phyloP scores from a whole-genome alignment of 768 basidiomycete genomes.

The Paxillus ammoniavirescens region DNA sequence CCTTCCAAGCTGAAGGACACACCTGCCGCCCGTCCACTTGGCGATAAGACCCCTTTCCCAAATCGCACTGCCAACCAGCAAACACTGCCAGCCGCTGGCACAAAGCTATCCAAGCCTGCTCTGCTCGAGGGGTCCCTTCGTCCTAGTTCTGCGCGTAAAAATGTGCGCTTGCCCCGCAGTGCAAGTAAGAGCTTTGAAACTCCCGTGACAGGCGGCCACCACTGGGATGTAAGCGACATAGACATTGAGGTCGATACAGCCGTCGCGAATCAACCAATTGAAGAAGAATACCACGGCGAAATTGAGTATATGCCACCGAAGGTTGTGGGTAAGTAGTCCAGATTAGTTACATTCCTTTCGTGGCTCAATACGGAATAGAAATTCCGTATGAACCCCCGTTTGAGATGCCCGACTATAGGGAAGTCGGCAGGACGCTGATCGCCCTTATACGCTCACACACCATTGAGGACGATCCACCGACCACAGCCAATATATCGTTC shows the following conservation, averaged over 20 bases:
- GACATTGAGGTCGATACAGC: conserved; percentile 33
- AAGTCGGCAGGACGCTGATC: conserved; percentile 38
- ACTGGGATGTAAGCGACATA: conserved; percentile 75
- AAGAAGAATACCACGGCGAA: conserved; percentile 41
- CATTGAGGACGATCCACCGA: conserved; percentile 32
- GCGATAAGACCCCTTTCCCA: conserved; percentile 75
- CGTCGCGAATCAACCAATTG: conserved; percentile 21
- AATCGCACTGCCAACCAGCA: conserved; percentile 45
- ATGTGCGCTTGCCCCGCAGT: conserved; percentile 54
- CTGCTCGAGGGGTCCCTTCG: conserved; percentile 46
- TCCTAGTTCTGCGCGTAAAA: conserved; percentile 69
- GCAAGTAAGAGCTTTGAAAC: conserved; percentile 58
- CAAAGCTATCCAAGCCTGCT: conserved; percentile 37
- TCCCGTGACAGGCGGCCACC: conserved; percentile 60
- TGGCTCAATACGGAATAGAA: conserved; percentile 27
- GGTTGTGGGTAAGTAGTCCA: conserved; percentile 39
- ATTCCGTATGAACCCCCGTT: conserved; percentile 45
- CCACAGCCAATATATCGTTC: conserved; percentile 16
- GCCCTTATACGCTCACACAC: conserved; percentile 34
- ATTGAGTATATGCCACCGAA: conserved; percentile 58
- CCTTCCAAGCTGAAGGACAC: conserved; percentile 24
- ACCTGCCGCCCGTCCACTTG: conserved; percentile 47
- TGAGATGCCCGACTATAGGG: conserved; percentile 49
- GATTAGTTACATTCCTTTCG: background rate
- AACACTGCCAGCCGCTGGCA: conserved; percentile 32